Evolutionary conservation across 192 early-diverging fungal species (phyloP).

Genomic region (Pilobolus umbonatus): DNA sequence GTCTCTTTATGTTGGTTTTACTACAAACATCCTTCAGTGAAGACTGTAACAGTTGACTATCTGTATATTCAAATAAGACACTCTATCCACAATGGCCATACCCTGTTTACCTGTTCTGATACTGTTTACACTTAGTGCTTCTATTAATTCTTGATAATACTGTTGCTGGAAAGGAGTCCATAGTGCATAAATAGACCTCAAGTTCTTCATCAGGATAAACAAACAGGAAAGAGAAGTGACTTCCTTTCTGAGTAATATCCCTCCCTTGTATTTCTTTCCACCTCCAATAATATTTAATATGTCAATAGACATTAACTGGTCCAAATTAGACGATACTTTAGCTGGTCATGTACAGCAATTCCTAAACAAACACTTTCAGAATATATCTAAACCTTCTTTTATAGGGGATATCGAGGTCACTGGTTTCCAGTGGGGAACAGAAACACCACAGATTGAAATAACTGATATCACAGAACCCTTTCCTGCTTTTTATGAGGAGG

Average conservation of each 20-base stretch:
- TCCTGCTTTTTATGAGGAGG: slow-evolving; percentile 65
- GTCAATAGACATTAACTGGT: slow-evolving; percentile 71
- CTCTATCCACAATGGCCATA: too few relatives aligned
- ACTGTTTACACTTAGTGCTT: too few relatives aligned
- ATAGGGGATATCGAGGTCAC: slow-evolving; percentile 68
- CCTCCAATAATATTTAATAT: slow-evolving; percentile 28
- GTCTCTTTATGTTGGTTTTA: too few relatives aligned
- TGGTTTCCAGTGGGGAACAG: slow-evolving; percentile 61
- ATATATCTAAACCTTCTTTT: slow-evolving; percentile 58
- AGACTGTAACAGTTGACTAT: too few relatives aligned
- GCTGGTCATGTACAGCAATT: slow-evolving; percentile 60
- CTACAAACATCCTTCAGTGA: too few relatives aligned
- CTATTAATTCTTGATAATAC: too few relatives aligned
- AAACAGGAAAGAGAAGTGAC: background rate
- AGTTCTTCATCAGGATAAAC: too few relatives aligned
- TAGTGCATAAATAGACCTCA: too few relatives aligned
- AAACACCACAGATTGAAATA: slow-evolving; percentile 67
- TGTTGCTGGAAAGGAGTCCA: too few relatives aligned
- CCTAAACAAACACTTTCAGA: slow-evolving; percentile 60
- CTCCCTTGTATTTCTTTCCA: background rate
- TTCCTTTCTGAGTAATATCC: background rate
- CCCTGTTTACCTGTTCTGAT: too few relatives aligned
- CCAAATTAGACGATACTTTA: slow-evolving; percentile 59
- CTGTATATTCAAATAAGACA: too few relatives aligned
- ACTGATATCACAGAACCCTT: slow-evolving; percentile 69